Evolutionary conservation across 306 rosid species (phyloP).

Genomic region (Medicago arabica): DNA sequence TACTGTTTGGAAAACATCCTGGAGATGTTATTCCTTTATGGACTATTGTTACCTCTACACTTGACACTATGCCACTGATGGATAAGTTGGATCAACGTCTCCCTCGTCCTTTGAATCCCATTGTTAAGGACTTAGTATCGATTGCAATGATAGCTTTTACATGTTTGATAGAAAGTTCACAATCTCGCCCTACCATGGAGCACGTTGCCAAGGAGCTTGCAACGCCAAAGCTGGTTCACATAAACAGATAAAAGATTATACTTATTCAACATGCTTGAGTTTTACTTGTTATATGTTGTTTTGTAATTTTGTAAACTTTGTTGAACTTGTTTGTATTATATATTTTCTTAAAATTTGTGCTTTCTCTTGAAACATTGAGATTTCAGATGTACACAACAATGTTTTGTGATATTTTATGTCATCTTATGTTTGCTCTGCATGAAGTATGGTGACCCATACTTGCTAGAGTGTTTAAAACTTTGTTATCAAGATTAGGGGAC

Average conservation of each 20-base stretch:
- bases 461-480: no score
- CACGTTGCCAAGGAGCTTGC: neutral
- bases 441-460: no score
- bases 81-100: neutral
- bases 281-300: neutral
- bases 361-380: no score
- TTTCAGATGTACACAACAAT: no score
- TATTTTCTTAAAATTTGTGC: no score
- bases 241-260: neutral
- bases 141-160: slow-evolving; percentile 4
- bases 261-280: neutral
- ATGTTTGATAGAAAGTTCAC: slow-evolving; percentile 17
- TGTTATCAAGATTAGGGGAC: no score
- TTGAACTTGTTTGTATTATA: neutral
- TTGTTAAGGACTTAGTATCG: neutral
- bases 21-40: neutral
- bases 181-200: slow-evolving; percentile 29
- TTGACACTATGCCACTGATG: neutral
- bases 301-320: neutral
- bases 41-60: neutral
- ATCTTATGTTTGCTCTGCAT: no score
- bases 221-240: neutral
- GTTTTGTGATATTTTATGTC: no score
- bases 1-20: slow-evolving; percentile 11
- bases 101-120: neutral